These are phyloP conservation scores for Agrostemma githago DNA, from an alignment of 148 eudicot genomes.

Conservation along the genomic window DNA sequence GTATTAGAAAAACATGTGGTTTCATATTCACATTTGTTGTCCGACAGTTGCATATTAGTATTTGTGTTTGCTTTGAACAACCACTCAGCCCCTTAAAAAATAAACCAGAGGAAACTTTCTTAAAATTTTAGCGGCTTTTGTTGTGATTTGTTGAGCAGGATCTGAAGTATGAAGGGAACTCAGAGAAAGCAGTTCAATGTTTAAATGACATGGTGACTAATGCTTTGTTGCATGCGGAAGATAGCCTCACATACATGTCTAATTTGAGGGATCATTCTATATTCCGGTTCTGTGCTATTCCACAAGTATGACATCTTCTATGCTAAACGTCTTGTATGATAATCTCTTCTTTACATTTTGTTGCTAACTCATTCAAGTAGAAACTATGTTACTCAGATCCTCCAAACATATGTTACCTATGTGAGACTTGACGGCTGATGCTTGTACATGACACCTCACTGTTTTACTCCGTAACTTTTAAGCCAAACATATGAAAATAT, in stretches of 20 bases:
- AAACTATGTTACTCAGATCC: neutral
- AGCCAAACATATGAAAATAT: neutral
- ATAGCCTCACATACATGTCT: slow-evolving; percentile 74
- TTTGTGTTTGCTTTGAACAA: neutral
- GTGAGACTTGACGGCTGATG: neutral
- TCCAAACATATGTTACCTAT: neutral
- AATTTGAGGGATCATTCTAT: slow-evolving; percentile 57
- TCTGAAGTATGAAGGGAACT: slow-evolving; percentile 73
- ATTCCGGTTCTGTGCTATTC: slow-evolving; percentile 96
- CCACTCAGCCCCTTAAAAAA: neutral
- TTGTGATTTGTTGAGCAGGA: slow-evolving; percentile 45
- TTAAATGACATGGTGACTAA: slow-evolving; percentile 96
- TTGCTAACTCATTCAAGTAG: neutral
- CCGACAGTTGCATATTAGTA: neutral
- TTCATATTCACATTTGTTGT: neutral
- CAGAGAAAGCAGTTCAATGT: slow-evolving; percentile 82
- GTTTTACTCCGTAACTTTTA: no score
- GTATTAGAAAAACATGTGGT: neutral
- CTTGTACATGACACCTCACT: neutral
- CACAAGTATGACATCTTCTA: slow-evolving; percentile 57
- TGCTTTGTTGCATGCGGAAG: slow-evolving; percentile 76
- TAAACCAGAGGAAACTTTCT: neutral
- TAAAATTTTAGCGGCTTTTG: slow-evolving; percentile 2
- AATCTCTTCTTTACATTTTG: neutral
- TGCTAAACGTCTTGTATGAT: neutral